phyloP scores from a whole-genome alignment of 768 basidiomycete genomes.

The Hypholoma sublateritium region DNA sequence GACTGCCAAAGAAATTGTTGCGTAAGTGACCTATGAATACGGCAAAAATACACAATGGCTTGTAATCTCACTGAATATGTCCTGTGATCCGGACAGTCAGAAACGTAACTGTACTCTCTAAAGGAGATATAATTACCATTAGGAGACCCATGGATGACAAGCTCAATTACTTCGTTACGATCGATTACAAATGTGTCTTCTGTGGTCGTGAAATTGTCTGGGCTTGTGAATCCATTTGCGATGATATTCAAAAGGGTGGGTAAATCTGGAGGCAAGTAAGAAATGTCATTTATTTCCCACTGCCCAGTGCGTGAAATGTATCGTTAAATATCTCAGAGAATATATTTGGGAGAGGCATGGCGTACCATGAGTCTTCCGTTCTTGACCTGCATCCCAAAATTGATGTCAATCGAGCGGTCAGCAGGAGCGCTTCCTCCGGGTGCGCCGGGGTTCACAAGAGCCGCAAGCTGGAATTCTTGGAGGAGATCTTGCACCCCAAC shows the following conservation, averaged over 20 bases:
- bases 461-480: constrained; percentile 7
- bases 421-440: constrained; percentile 24
- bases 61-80: constrained; percentile 13
- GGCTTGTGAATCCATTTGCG: constrained; percentile 17
- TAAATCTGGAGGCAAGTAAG: constrained; percentile 37
- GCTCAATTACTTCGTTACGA: constrained; percentile 23
- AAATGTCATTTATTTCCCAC: constrained; percentile 27
- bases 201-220: constrained; percentile 21
- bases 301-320: constrained; percentile 14
- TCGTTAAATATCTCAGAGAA: too few species aligned
- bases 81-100: constrained; percentile 2
- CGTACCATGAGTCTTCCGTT: constrained; percentile 12
- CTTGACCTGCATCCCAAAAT: constrained; percentile 18
- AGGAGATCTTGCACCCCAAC: constrained; percentile 22
- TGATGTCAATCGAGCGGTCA: constrained; percentile 19
- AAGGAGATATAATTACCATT: constrained; percentile 14
- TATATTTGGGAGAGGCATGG: background rate
- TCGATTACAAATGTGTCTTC: constrained; percentile 28
- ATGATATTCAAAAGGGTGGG: constrained; percentile 48
- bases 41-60: too few species aligned
- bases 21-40: too few species aligned
- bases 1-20: constrained; percentile 1
- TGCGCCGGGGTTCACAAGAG: constrained; percentile 13
- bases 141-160: constrained; percentile 24
- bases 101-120: background rate